Evolutionary conservation across 352 stramenopile genomes (phyloP).

Genomic region (Phytophthora ramorum): DNA sequence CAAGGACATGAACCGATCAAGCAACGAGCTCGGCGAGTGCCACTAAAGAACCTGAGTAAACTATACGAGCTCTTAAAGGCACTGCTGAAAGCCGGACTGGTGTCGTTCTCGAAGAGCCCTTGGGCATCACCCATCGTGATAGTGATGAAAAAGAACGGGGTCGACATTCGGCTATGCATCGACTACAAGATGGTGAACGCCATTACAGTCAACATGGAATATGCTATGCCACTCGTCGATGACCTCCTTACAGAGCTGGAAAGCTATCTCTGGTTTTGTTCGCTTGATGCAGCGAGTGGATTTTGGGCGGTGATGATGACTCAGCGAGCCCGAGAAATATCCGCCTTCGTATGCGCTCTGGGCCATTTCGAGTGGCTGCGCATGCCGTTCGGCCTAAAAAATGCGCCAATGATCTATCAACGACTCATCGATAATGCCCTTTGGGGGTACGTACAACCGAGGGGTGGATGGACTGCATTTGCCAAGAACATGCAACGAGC

Average conservation of each 20-base stretch:
- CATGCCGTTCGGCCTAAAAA: neutral
- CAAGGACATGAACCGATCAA: neutral
- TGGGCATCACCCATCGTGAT: neutral
- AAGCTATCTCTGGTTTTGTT: neutral
- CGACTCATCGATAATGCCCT: neutral
- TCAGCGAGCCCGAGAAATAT: neutral
- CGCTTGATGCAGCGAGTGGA: neutral
- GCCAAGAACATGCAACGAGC: neutral
- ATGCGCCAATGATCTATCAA: constrained; percentile 1
- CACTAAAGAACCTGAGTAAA: neutral
- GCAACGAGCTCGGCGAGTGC: neutral
- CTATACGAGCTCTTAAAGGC: neutral
- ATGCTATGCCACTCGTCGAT: neutral
- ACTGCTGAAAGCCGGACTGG: neutral
- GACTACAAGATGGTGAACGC: constrained; percentile 8
- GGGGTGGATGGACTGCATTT: neutral
- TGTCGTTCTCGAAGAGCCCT: neutral
- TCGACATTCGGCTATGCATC: constrained; percentile 2
- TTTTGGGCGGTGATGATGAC: constrained; percentile 11
- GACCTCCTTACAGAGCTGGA: neutral
- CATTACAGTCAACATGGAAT: neutral
- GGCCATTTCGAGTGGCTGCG: neutral
- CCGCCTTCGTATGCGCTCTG: neutral
- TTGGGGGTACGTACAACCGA: neutral
- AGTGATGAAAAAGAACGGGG: neutral